Evolutionary conservation across 2,329 filamentous ascomycete genomes (phyloP).

Genomic region (Pseudogymnoascus sp.): DNA sequence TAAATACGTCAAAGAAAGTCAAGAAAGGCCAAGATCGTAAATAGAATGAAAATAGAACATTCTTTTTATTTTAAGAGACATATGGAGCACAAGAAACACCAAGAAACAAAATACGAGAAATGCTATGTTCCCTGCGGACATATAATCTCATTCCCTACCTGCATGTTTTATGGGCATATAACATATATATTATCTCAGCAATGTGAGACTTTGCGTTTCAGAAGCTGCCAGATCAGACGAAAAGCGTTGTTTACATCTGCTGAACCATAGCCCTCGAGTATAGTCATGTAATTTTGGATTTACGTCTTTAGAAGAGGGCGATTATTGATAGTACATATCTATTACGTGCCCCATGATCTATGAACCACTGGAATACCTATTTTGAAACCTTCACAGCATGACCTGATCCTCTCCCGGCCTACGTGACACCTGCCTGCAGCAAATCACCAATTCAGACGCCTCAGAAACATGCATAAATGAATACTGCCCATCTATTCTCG

Average conservation of each 20-base stretch:
- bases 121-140: background rate
- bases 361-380: background rate
- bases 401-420: background rate
- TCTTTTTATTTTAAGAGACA: background rate
- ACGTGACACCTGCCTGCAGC: background rate
- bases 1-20: conserved; percentile 8
- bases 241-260: background rate
- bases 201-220: conserved; percentile 4
- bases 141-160: background rate
- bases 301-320: background rate
- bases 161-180: background rate
- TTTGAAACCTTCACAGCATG: background rate
- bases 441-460: background rate
- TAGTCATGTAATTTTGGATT: background rate
- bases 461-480: background rate
- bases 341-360: background rate
- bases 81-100: background rate
- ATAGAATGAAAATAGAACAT: background rate
- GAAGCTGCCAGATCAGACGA: background rate
- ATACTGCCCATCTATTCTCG: conserved; percentile 53
- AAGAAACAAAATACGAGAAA: background rate
- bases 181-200: background rate
- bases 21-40: background rate
- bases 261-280: background rate
- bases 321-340: background rate